phyloP scores from a whole-genome alignment of 139 green algal genomes.

The Chlorella ohadii region DNA sequence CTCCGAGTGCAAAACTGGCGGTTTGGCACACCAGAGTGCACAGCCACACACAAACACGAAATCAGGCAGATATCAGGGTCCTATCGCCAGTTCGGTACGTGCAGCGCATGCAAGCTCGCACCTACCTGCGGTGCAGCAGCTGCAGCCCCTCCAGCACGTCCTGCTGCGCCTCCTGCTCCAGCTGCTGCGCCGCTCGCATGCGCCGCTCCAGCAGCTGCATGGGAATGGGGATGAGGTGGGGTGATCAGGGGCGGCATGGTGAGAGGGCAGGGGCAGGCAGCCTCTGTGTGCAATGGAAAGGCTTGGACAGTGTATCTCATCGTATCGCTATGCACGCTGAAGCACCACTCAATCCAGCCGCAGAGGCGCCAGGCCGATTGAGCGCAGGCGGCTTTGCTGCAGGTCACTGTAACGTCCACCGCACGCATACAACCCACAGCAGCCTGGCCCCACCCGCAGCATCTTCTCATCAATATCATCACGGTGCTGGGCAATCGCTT shows the following conservation, averaged over 20 bases:
- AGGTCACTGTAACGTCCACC: no score
- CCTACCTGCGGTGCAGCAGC: conserved; percentile 21
- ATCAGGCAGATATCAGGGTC: no score
- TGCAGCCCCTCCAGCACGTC: conserved; percentile 21
- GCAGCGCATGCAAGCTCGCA: no score
- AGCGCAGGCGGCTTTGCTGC: no score
- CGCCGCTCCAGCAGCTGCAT: conserved; percentile 25
- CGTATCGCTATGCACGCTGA: no score
- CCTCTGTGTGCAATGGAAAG: no score
- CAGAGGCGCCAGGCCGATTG: no score
- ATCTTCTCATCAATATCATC: conserved; percentile 16
- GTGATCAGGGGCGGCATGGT: background rate
- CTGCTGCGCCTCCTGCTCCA: conserved; percentile 1
- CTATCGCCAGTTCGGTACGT: no score
- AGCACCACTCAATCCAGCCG: background rate
- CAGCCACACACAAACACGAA: no score
- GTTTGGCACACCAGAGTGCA: no score
- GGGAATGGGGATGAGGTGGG: background rate
- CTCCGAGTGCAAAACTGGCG: no score
- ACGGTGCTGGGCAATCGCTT: conserved; percentile 9
- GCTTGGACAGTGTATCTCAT: no score
- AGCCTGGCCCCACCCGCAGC: conserved; percentile 16
- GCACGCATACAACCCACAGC: background rate
- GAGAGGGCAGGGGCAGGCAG: background rate
- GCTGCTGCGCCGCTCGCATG: conserved; percentile 5